A percentile compares a stretch with the other conserved stretches of the same genome.
Conservation (phyloP, 345 rosid species). For the Cardamine resedifolia region DNA sequence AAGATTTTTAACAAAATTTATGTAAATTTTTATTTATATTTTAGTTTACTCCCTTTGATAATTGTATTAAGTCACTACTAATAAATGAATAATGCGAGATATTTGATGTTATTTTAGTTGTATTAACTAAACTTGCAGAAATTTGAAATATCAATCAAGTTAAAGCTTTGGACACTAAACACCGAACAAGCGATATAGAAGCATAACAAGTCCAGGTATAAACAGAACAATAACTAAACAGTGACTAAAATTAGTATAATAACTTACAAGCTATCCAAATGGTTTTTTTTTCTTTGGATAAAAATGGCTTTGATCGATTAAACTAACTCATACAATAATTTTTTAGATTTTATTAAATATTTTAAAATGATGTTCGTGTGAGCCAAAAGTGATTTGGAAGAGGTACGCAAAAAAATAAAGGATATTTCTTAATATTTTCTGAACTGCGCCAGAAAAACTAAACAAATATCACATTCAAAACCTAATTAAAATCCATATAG, state of each 20-base stretch:
- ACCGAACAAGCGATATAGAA: background rate
- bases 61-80: background rate
- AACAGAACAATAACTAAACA: background rate
- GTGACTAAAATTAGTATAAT: background rate
- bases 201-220: background rate
- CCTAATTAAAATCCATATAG: constrained; percentile 10
- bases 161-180: background rate
- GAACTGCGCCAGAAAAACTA: background rate
- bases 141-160: background rate
- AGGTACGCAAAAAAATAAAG: too few relatives aligned
- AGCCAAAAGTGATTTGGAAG: background rate
- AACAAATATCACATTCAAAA: constrained; percentile 16
- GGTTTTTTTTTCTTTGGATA: background rate
- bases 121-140: background rate
- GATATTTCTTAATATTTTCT: background rate
- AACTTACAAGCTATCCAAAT: background rate
- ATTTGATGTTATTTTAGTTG: background rate
- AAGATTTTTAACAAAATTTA: background rate
- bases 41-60: background rate
- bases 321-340: background rate
- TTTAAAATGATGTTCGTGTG: background rate
- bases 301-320: background rate
- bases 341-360: background rate
- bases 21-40: background rate
- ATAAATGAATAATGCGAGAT: background rate